These are phyloP conservation scores for Pyrus pyrifolia DNA, from an alignment of 306 rosid genomes.

Conservation along the genomic window DNA sequence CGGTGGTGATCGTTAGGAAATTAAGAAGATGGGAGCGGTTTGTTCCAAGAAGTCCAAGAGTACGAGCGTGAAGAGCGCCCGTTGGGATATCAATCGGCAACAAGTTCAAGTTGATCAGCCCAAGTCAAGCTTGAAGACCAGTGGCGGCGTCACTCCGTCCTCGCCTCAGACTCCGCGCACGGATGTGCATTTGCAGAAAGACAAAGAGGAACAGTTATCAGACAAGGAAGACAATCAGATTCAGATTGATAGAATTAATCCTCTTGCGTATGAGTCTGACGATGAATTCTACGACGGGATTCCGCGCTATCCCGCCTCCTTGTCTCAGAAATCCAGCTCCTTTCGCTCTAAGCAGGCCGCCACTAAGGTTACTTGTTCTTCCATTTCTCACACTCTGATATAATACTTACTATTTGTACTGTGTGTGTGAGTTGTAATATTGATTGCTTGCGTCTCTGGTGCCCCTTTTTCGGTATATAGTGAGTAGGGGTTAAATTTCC, in stretches of 20 bases:
- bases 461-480: not conserved
- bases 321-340: slow-evolving; percentile 58
- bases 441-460: not conserved
- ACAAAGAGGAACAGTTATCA: not conserved
- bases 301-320: slow-evolving; percentile 38
- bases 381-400: not conserved
- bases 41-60: slow-evolving; percentile 40
- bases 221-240: not conserved
- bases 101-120: slow-evolving; percentile 13
- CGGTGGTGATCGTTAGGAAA: too few relatives aligned
- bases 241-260: not conserved
- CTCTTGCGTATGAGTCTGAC: not conserved
- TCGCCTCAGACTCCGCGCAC: not conserved
- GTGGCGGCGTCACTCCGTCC: not conserved
- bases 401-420: not conserved
- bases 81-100: slow-evolving; percentile 23
- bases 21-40: slow-evolving; percentile 52
- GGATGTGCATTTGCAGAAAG: not conserved
- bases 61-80: slow-evolving; percentile 25
- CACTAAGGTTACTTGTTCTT: slow-evolving; percentile 50
- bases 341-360: slow-evolving; percentile 34
- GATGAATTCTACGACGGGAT: slow-evolving; percentile 80
- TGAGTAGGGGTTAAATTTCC: not conserved
- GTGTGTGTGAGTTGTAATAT: not conserved
- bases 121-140: not conserved